Conservation (phyloP, 768 basidiomycete species). For the Mycena indigotica region DNA sequence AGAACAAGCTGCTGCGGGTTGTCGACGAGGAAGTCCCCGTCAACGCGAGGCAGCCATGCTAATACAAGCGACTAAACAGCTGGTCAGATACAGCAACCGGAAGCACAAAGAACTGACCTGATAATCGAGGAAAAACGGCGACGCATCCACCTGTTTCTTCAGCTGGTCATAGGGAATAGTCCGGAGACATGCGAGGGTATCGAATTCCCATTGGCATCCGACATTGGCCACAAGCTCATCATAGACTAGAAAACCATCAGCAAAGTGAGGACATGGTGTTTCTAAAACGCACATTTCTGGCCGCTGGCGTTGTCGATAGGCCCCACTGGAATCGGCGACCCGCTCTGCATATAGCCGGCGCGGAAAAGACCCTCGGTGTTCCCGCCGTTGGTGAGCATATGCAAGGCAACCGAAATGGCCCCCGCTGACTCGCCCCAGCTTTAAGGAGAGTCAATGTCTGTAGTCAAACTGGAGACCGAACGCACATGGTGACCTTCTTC, state of each 20-base stretch:
- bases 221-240: slow-evolving; percentile 44
- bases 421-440: slow-evolving; percentile 63
- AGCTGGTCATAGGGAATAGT: slow-evolving; percentile 38
- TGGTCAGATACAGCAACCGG: not conserved
- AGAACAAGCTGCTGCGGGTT: slow-evolving; percentile 44
- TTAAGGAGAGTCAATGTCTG: not conserved
- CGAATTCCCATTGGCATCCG: slow-evolving; percentile 40
- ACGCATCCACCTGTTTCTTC: slow-evolving; percentile 44
- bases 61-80: slow-evolving; percentile 39
- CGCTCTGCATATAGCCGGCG: slow-evolving; percentile 54
- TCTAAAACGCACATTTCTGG: no score
- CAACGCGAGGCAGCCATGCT: slow-evolving; percentile 53
- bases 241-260: slow-evolving; percentile 30
- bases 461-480: not conserved
- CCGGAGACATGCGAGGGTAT: slow-evolving; percentile 50
- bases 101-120: slow-evolving; percentile 32
- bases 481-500: slow-evolving; percentile 52
- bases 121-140: slow-evolving; percentile 45
- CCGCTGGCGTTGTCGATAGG: slow-evolving; percentile 47
- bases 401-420: slow-evolving; percentile 52
- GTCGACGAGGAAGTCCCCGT: slow-evolving; percentile 50
- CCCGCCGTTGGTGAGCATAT: slow-evolving; percentile 51
- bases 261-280: slow-evolving; percentile 19
- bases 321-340: slow-evolving; percentile 48
- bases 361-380: slow-evolving; percentile 51